These are phyloP conservation scores for Fusarium sp. DNA, from an alignment of 2,329 filamentous ascomycete species.

Conservation along the genomic window DNA sequence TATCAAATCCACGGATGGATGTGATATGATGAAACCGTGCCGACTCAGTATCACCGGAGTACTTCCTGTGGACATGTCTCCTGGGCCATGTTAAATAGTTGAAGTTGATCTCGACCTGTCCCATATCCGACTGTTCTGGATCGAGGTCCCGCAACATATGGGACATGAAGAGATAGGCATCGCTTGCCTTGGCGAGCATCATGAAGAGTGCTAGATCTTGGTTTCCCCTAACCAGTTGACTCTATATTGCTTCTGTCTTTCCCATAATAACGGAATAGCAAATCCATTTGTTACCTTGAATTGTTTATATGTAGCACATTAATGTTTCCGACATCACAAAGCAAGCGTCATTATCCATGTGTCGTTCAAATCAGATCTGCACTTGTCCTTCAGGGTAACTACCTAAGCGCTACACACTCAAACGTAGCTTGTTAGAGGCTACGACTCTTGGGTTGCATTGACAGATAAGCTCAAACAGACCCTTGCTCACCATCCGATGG, in stretches of 20 bases:
- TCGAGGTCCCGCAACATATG: neutral
- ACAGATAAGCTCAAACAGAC: constrained; percentile 12
- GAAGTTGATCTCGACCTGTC: constrained; percentile 9
- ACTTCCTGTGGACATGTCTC: neutral
- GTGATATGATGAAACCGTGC: rapidly evolving
- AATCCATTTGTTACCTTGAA: neutral
- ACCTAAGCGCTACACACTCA: constrained; percentile 1
- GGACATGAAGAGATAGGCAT: neutral
- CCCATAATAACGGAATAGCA: neutral
- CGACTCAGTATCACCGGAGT: too few species aligned
- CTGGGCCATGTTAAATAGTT: neutral
- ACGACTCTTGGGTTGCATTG: constrained; percentile 1
- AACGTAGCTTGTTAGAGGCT: constrained; percentile 19
- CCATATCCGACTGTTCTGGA: neutral
- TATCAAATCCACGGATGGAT: rapidly evolving
- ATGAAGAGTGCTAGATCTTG: neutral
- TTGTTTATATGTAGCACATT: neutral
- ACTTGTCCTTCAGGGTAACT: constrained; percentile 21
- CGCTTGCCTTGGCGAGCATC: constrained; percentile 26
- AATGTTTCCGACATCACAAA: neutral
- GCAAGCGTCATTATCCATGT: neutral
- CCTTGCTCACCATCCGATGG: neutral
- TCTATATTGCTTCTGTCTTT: neutral
- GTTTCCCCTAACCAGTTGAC: neutral
- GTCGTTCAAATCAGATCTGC: neutral